These are phyloP conservation scores for Hyparrhenia diplandra DNA, from an alignment of 176 grass and related monocot genomes.

Conservation along the genomic window DNA sequence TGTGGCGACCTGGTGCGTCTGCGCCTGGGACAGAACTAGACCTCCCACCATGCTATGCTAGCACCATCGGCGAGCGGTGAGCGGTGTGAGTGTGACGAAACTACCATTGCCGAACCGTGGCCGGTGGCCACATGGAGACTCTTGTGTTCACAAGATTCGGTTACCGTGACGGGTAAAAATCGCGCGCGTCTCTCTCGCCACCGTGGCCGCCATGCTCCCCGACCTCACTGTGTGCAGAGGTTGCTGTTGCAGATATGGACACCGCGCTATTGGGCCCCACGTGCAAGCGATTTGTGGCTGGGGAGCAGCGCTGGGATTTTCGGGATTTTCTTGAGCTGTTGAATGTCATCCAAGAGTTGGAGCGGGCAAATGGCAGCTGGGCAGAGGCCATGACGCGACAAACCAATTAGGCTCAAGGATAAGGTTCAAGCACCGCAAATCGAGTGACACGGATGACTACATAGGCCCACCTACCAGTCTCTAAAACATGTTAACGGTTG, in stretches of 20 bases:
- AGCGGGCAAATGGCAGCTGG: constrained; percentile 34
- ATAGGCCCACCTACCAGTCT: background rate
- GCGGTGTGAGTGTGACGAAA: background rate
- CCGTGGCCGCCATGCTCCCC: background rate
- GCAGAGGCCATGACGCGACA: background rate
- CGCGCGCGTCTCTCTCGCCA: background rate
- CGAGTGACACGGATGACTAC: background rate
- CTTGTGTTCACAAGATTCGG: constrained; percentile 1
- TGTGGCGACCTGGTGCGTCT: constrained; percentile 39
- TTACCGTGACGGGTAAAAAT: constrained; percentile 21
- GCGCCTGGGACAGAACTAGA: constrained; percentile 40
- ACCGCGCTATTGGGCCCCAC: background rate
- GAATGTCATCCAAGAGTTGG: constrained; percentile 36
- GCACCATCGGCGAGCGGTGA: constrained; percentile 13
- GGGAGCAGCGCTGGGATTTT: background rate
- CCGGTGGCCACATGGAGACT: constrained; percentile 23
- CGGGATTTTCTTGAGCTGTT: constrained; percentile 37
- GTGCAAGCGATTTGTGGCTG: constrained; percentile 37
- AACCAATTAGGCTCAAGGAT: constrained; percentile 21
- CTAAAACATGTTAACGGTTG: background rate
- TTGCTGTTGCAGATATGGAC: constrained; percentile 11
- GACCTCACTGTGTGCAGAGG: background rate
- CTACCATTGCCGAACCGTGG: background rate
- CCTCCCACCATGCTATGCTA: constrained; percentile 55
- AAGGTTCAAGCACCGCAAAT: constrained; percentile 1